Conservation (phyloP, 2,329 filamentous ascomycete genomes). For the Alternaria sp. region DNA sequence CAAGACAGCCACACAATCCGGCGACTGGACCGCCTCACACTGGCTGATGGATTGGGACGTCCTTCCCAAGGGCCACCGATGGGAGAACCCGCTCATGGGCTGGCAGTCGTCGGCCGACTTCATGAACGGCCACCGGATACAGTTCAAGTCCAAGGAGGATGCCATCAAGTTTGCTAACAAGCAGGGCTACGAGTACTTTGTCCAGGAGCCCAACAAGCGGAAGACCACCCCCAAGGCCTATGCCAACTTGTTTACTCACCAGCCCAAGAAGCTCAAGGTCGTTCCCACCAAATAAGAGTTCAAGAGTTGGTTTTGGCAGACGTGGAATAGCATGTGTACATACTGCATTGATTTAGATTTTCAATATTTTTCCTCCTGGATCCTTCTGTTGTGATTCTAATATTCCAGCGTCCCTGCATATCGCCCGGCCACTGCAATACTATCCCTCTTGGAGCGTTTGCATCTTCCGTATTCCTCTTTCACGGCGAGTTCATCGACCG, state of each 20-base stretch:
- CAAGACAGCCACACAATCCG: conserved; percentile 97
- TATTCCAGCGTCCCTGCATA: background rate
- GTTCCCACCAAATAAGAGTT: conserved; percentile 76
- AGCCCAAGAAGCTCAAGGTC: conserved; percentile 82
- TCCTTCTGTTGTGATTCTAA: background rate
- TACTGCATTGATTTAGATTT: conserved; percentile 28
- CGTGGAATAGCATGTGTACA: conserved; percentile 34
- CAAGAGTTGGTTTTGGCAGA: conserved; percentile 47
- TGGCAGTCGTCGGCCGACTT: conserved; percentile 96
- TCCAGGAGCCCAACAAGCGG: conserved; percentile 93
- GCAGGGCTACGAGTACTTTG: conserved; percentile 98
- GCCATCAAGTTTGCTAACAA: conserved; percentile 96
- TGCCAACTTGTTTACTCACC: conserved; percentile 94
- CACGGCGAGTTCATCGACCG: background rate
- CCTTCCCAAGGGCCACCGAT: conserved; percentile 88
- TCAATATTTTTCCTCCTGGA: conserved; percentile 2
- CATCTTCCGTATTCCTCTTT: background rate
- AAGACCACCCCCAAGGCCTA: conserved; percentile 91
- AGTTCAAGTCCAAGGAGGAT: conserved; percentile 93
- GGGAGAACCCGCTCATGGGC: conserved; percentile 98
- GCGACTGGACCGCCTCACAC: conserved; percentile 80
- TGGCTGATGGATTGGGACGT: conserved; percentile 99
- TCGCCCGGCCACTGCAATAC: background rate
- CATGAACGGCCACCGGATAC: conserved; percentile 92
- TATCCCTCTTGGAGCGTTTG: background rate